Evolutionary conservation across 306 rosid genomes (phyloP).

Genomic region (Trifolium pratense): DNA sequence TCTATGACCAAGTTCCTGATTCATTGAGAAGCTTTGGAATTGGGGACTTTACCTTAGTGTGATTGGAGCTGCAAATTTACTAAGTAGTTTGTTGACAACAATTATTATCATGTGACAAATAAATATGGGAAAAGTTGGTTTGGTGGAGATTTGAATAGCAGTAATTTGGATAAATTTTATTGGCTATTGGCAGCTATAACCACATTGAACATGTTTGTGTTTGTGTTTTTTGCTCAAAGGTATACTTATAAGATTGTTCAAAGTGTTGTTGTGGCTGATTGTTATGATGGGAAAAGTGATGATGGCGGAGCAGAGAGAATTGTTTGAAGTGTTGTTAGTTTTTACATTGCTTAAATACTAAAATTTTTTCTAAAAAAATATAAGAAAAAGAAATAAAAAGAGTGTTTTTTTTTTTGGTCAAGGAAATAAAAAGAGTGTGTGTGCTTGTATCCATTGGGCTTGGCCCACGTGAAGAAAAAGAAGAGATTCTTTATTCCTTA

Average conservation of each 20-base stretch:
- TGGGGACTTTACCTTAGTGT: conserved; percentile 82
- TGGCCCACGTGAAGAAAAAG: too few relatives aligned
- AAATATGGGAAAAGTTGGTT: conserved; percentile 69
- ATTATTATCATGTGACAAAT: conserved; percentile 54
- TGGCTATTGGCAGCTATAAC: conserved; percentile 64
- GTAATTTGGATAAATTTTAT: conserved; percentile 79
- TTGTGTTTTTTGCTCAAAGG: conserved; percentile 66
- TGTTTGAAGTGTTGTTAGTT: conserved; percentile 44
- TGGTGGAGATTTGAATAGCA: conserved; percentile 71
- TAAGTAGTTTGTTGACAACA: conserved; percentile 63
- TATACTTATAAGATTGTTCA: conserved; percentile 84
- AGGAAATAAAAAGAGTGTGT: too few relatives aligned
- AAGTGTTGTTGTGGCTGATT: conserved; percentile 64
- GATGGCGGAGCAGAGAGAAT: conserved; percentile 27
- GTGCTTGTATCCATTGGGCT: too few relatives aligned
- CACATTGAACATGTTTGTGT: conserved; percentile 53
- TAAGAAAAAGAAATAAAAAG: too few relatives aligned
- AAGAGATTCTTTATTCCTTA: too few relatives aligned
- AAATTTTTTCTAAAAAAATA: background rate
- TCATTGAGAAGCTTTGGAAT: conserved; percentile 91
- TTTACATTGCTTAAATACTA: background rate
- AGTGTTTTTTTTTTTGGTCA: too few relatives aligned
- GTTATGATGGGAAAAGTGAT: conserved; percentile 49
- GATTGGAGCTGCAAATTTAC: conserved; percentile 70
- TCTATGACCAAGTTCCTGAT: conserved; percentile 90